Conservation (phyloP, 2,329 filamentous ascomycete species). For the Epichloe aotearoae region DNA sequence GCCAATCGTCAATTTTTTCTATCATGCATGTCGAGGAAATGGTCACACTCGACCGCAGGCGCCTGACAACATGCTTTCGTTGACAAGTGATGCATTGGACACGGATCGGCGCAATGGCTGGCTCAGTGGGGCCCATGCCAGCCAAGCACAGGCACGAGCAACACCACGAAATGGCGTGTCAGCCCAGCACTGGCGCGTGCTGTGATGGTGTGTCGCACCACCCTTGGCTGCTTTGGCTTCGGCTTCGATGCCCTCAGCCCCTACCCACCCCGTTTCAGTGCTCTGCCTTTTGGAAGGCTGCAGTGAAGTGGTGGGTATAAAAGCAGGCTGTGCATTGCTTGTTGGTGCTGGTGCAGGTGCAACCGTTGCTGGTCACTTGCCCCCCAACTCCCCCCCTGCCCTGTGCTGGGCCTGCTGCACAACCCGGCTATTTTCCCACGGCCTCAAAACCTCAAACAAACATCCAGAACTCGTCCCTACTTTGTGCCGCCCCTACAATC, state of each 20-base stretch:
- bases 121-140: background rate
- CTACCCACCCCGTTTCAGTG: no score
- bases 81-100: background rate
- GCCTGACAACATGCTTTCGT: no score
- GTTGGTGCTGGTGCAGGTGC: background rate
- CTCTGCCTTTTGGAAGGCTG: background rate
- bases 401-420: no score
- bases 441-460: slow-evolving; percentile 1
- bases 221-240: background rate
- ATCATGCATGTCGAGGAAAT: no score
- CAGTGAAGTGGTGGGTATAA: no score
- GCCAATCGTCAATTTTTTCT: no score
- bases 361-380: no score
- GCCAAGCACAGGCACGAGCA: slow-evolving; percentile 1
- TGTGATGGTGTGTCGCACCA: background rate
- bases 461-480: background rate
- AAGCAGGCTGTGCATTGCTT: background rate
- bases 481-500: background rate
- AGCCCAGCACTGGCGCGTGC: background rate
- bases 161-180: background rate
- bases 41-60: no score
- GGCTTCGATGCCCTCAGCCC: no score
- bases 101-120: background rate
- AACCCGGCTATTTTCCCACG: background rate
- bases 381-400: no score